Percentiles rank a stretch among this genome's conserved stretches.
phyloP scores from a whole-genome alignment of 345 rosid species.

The Gossypium ekmanianum region DNA sequence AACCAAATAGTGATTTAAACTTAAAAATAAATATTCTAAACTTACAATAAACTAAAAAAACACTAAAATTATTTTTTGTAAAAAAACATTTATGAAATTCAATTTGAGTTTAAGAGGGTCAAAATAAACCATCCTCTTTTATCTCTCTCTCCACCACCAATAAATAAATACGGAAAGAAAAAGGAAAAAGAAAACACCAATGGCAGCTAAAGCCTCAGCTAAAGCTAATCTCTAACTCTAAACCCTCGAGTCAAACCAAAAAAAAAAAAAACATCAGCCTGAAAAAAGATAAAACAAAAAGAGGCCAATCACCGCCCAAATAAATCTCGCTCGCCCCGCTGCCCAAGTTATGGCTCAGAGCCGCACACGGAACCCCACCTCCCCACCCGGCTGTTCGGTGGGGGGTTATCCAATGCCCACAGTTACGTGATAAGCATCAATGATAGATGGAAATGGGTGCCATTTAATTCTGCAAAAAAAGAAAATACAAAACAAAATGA shows the following conservation, averaged over 20 bases:
- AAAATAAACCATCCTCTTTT: not conserved
- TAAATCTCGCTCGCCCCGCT: not conserved
- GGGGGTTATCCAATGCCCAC: slow-evolving; percentile 3
- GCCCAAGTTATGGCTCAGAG: not conserved
- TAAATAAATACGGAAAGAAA: not conserved
- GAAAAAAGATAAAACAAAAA: not conserved
- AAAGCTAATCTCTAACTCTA: not conserved
- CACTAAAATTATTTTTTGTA: not conserved
- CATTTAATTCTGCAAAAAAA: not conserved
- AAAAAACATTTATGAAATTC: too few species aligned
- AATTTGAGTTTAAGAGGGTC: not conserved
- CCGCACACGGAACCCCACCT: slow-evolving; percentile 8
- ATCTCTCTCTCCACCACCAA: not conserved
- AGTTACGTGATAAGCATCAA: not conserved
- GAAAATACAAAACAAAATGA: too few species aligned
- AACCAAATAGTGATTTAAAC: too few species aligned
- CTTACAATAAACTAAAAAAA: too few species aligned
- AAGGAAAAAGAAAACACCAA: not conserved
- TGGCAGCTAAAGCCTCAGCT: not conserved
- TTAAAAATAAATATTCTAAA: too few species aligned
- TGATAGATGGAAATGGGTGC: slow-evolving; percentile 2
- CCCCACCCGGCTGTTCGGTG: not conserved
- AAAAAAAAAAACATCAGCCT: not conserved
- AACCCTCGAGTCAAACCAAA: not conserved
- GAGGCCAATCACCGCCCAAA: not conserved